These are phyloP conservation scores for Mycena capillaripes DNA, from an alignment of 768 basidiomycete species.

Conservation along the genomic window DNA sequence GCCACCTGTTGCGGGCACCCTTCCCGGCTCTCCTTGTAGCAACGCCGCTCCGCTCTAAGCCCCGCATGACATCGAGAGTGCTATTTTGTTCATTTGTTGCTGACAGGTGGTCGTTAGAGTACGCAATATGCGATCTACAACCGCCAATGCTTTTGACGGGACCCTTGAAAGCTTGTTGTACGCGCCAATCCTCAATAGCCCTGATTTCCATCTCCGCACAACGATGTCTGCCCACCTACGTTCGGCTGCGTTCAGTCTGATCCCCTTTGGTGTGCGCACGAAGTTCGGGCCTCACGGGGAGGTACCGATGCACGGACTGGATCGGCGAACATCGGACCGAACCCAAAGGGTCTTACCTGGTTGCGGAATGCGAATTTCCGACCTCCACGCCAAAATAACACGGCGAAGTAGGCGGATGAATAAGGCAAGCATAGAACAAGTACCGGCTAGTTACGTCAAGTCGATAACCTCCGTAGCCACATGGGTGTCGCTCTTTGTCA, in stretches of 20 bases:
- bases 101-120: neutral
- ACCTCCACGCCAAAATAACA: constrained; percentile 8
- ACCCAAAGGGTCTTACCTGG: neutral
- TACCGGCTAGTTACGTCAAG: constrained; percentile 26
- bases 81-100: neutral
- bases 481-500: constrained; percentile 30
- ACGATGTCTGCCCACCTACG: neutral
- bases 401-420: neutral
- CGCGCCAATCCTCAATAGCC: constrained; percentile 6
- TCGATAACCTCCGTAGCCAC: constrained; percentile 34
- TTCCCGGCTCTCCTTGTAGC: neutral
- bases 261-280: neutral
- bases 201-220: constrained; percentile 4
- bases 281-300: neutral
- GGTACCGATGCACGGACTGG: neutral
- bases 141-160: neutral
- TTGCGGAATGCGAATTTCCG: neutral
- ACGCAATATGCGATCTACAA: neutral
- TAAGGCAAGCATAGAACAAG: constrained; percentile 5
- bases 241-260: neutral
- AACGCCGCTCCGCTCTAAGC: constrained; percentile 16
- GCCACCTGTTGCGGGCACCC: neutral
- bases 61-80: neutral
- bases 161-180: constrained; percentile 29
- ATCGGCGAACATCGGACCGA: neutral